Base-by-base conservation (phyloP, 208 protist genomes). In the Naegleria lovaniensis region DNA sequence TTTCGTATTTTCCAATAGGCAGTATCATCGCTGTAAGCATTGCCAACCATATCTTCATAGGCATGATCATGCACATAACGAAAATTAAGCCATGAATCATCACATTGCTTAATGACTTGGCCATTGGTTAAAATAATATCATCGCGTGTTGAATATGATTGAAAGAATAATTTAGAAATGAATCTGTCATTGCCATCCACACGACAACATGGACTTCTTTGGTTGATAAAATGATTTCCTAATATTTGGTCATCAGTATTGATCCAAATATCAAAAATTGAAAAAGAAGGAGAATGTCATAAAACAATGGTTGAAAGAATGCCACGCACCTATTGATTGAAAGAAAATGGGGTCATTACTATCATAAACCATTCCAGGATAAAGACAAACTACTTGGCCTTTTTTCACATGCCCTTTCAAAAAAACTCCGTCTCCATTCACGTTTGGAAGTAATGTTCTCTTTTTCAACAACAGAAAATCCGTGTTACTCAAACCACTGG, bases 131-230 rank as follows among this genome's bases (percentile, higher is more conserved):
- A 9, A 87, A 41, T 22, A 1, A 55, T 55, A 22, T 39, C 7
- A 38, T 87, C 40, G 22, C 84, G 43, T 55, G 16, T 87, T 9
- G 6, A 6, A 19, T 19, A 87, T n/a, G 84, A 87, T 87, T 55
- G 22, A 16, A 38, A 87, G 33, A 55, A 19, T 16, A 36, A 38
- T 39, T 87, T 87, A 38, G 84, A 87, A 9, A 87, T 87, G 16
- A 33, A 48, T 36, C 84, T n/a, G 33, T 87, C 84, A 15, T 87
- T 87, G 11, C 84, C 84, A 52, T 87, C 84, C 36, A 87, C 39
- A 15, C 19, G 13, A 52, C 16, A 87, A 55, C 5, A 43, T 33
- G 43, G 40, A 22, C 25, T 55, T 39, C 84, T 87, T 52, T 87
- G 84, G 33, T 40, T n/a, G n/a, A 87, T 87, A 16, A 87, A 87